These are phyloP conservation scores for Camellia lanceoleosa DNA, from an alignment of 148 eudicot genomes.

Conservation along the genomic window DNA sequence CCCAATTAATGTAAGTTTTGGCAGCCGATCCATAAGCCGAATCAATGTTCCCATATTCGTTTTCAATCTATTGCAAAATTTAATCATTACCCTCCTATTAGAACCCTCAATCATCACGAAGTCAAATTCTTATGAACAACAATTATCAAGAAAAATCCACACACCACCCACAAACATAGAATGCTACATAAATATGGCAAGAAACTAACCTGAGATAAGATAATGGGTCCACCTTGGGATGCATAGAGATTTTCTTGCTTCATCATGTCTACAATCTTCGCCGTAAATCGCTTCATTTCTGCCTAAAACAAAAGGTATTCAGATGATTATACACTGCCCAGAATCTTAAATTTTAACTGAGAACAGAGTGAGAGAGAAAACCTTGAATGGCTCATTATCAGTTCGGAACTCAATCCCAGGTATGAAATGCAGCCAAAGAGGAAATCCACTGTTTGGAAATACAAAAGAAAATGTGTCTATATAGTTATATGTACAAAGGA, in stretches of 20 bases:
- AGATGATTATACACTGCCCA: background rate
- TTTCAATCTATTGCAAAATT: slow-evolving; percentile 61
- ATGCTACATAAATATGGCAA: background rate
- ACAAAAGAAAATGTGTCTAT: background rate
- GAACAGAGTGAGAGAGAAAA: slow-evolving; percentile 18
- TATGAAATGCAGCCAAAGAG: slow-evolving; percentile 93
- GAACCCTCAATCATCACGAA: background rate
- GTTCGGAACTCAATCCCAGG: slow-evolving; percentile 78
- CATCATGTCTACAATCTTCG: slow-evolving; percentile 82
- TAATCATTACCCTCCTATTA: background rate
- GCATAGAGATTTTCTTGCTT: slow-evolving; percentile 77
- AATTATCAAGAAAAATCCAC: background rate
- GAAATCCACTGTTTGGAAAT: slow-evolving; percentile 72
- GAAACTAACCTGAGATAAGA: slow-evolving; percentile 75
- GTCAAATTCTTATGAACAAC: background rate
- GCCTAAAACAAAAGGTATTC: slow-evolving; percentile 35
- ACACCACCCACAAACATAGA: background rate
- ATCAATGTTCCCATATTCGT: slow-evolving; percentile 85
- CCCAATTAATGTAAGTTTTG: slow-evolving; percentile 79
- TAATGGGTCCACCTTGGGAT: slow-evolving; percentile 94
- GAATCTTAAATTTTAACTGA: background rate
- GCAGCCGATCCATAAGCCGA: slow-evolving; percentile 54
- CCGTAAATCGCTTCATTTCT: slow-evolving; percentile 86
- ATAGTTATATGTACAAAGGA: too few relatives aligned
- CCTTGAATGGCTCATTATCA: slow-evolving; percentile 94